Conservation (phyloP, 805 yeast genomes). For the Candida ulmi region DNA sequence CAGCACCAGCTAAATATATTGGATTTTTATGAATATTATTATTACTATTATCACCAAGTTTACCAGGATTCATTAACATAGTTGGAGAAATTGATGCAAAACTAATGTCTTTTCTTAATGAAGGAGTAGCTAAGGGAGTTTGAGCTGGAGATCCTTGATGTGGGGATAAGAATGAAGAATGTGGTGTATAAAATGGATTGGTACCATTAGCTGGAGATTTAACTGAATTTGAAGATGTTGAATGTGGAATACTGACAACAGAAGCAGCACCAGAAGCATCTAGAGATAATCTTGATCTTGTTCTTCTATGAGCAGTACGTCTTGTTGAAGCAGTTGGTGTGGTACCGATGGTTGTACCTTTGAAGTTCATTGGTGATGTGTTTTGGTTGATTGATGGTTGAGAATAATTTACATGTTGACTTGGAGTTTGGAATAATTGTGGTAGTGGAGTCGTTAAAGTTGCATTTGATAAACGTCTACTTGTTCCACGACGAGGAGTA, state of each 20-base stretch:
- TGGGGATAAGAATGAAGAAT: constrained; percentile 36
- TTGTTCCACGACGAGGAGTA: constrained; percentile 27
- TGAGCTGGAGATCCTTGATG: constrained; percentile 17
- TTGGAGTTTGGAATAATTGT: constrained; percentile 20
- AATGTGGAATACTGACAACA: constrained; percentile 17
- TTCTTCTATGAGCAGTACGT: constrained; percentile 31
- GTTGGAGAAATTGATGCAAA: constrained; percentile 19
- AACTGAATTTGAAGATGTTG: constrained; percentile 17
- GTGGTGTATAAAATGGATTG: constrained; percentile 46
- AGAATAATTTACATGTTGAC: constrained; percentile 6
- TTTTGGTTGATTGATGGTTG: background rate
- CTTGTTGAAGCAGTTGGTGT: constrained; percentile 17
- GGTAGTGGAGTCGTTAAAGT: constrained; percentile 29
- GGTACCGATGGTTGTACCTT: constrained; percentile 1
- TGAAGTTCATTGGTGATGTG: constrained; percentile 9
- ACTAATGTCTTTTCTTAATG: constrained; percentile 4
- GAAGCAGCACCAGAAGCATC: constrained; percentile 29
- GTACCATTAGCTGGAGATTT: constrained; percentile 32
- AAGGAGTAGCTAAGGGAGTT: constrained; percentile 23
- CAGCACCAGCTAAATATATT: constrained; percentile 24
- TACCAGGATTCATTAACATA: constrained; percentile 16
- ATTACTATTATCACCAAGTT: background rate
- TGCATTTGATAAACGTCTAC: constrained; percentile 14
- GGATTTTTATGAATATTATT: constrained; percentile 5
- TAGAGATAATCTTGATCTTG: constrained; percentile 34